Conservation (phyloP, 805 yeast genomes). For the Cyberlindnera xylosilytica region DNA sequence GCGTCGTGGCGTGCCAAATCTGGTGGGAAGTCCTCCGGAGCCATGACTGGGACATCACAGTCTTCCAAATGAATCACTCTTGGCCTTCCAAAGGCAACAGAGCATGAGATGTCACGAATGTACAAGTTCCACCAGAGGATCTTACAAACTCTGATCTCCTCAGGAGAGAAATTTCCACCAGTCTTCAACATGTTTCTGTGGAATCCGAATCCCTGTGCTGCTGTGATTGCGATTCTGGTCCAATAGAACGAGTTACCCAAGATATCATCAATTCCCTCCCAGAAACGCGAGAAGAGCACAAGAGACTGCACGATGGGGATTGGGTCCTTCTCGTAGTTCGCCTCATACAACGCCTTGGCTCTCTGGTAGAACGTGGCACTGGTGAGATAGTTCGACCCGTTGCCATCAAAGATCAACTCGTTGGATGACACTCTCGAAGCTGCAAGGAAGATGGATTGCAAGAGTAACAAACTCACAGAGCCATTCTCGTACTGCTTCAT, state of each 20-base stretch:
- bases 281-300: constrained; percentile 59
- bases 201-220: constrained; percentile 75
- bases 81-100: constrained; percentile 76
- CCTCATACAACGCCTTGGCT: constrained; percentile 72
- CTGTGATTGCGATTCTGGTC: constrained; percentile 64
- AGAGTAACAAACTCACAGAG: constrained; percentile 56
- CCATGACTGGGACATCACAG: constrained; percentile 72
- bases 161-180: constrained; percentile 32
- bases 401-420: constrained; percentile 46
- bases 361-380: constrained; percentile 61
- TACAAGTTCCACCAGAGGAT: constrained; percentile 78
- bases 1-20: constrained; percentile 49
- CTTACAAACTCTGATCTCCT: constrained; percentile 51
- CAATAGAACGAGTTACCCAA: constrained; percentile 65
- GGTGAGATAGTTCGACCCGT: constrained; percentile 46
- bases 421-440: constrained; percentile 62
- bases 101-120: constrained; percentile 64
- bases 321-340: constrained; percentile 64
- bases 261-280: constrained; percentile 73
- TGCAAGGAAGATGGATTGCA: constrained; percentile 65
- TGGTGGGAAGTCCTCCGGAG: constrained; percentile 60
- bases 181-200: constrained; percentile 47
- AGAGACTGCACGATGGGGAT: constrained; percentile 59
- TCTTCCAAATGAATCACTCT: constrained; percentile 64
- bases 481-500: constrained; percentile 54